phyloP scores from a whole-genome alignment of 805 yeast species.

The Cyberlindnera petersonii region DNA sequence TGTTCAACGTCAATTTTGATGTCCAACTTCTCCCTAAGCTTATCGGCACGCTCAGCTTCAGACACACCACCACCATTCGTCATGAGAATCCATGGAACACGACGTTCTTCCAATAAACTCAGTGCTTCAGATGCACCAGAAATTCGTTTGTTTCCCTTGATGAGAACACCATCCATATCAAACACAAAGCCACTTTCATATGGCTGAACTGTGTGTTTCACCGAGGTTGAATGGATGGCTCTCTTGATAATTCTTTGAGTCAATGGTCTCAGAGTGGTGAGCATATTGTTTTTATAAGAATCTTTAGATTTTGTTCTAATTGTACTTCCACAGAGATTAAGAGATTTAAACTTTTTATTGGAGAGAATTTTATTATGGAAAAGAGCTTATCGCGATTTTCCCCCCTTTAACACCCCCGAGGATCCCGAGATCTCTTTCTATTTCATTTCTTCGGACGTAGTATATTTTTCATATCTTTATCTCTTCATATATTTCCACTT shows the following conservation, averaged over 20 bases:
- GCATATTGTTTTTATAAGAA: not conserved
- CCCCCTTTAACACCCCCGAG: too few relatives aligned
- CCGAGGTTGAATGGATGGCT: not conserved
- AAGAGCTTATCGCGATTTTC: too few relatives aligned
- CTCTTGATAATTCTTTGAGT: not conserved
- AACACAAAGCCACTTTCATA: constrained; percentile 16
- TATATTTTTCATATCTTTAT: too few relatives aligned
- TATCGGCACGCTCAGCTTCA: constrained; percentile 57
- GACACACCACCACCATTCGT: constrained; percentile 89
- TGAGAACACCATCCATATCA: constrained; percentile 78
- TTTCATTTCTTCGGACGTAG: too few relatives aligned
- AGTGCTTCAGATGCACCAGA: constrained; percentile 63
- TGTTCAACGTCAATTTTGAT: constrained; percentile 38
- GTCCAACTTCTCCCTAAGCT: constrained; percentile 43
- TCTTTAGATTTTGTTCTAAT: not conserved
- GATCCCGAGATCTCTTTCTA: too few relatives aligned
- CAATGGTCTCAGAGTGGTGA: not conserved
- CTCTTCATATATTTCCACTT: too few relatives aligned
- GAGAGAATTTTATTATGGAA: too few relatives aligned
- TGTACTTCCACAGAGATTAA: too few relatives aligned
- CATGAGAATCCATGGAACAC: constrained; percentile 74
- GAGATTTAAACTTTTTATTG: too few relatives aligned
- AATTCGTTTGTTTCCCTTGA: constrained; percentile 68
- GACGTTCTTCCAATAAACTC: constrained; percentile 43
- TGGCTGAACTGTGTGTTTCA: constrained; percentile 2